Evolutionary conservation across 2,329 filamentous ascomycete genomes (phyloP), one percentile per base, ranked within the genome.

Genomic region (Cercospora beticola): DNA sequence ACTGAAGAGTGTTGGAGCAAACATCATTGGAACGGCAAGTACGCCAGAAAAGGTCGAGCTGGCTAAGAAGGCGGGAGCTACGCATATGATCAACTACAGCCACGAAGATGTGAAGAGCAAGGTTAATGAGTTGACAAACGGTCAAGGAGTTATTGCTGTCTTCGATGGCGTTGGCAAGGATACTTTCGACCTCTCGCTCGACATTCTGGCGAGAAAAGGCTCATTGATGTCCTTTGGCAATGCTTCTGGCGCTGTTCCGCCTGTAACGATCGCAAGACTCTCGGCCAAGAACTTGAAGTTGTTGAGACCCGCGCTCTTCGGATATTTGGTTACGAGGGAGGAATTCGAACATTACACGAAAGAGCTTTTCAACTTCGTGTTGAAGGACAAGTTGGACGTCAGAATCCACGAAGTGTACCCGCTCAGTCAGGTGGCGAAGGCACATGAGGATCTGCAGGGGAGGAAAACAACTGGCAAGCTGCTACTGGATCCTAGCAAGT

Each of bases 161-260:
- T 96, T 93, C 77, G 93, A 97, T 78, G 91, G 92, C 5, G 92
- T 97, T 2, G 94, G 93, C 12, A 92, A 92, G 82, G 85, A 86
- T 60, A 97, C 94, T 0, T 97, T 95, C 81, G 92, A 97, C 73
- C 84, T 87, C 21, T 90, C 90, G 75, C 78, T 97, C 71, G 88
- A 93, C 72, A 86, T 88, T 74, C 85, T 94, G 64, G 91, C 89
- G 73, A 80, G 89, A 71, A 96, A 96, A 83, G 94, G 93, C 5
- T 90, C 85, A 1, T 81, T 97, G 75, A 85, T 93, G 28, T 90
- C 88, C 60, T 96, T 94, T 81, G 93, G 93, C 3, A 96, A 96
- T 80, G 91, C 92, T 7, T 87, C 88, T 80, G 94, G 93, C 5
- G 86, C 91, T 3, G 91, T 95, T 1, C 88, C 89, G n/a, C 92